These are phyloP conservation scores for Nigrospora oryzae DNA, from an alignment of 2,329 filamentous ascomycete genomes.

Conservation along the genomic window DNA sequence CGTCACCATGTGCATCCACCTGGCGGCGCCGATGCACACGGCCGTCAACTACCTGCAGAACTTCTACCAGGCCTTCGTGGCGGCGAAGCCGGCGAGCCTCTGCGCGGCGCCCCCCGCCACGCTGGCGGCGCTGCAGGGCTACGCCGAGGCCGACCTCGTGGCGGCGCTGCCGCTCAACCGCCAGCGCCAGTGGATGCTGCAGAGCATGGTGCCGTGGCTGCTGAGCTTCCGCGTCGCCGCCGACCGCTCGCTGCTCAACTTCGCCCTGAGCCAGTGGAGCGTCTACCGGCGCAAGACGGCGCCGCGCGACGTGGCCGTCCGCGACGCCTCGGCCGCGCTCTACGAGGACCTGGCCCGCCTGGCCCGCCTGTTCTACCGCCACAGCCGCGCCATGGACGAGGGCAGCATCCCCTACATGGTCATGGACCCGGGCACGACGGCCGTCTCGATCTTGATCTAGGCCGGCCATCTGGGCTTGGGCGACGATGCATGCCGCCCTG, in stretches of 20 bases:
- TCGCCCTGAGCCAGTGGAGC: conserved; percentile 27
- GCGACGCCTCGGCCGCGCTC: conserved; percentile 16
- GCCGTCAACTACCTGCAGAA: conserved; percentile 43
- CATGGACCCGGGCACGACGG: conserved; percentile 25
- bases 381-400: conserved; percentile 21
- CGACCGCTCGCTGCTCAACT: conserved; percentile 29
- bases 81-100: conserved; percentile 31
- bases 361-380: conserved; percentile 19
- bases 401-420: conserved; percentile 27
- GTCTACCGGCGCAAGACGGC: conserved; percentile 15
- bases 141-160: conserved; percentile 23
- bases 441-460: conserved; percentile 23
- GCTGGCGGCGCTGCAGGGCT: conserved; percentile 19
- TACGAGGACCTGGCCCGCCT: conserved; percentile 18
- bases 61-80: conserved; percentile 39
- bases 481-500: too few species aligned
- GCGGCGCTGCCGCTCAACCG: conserved; percentile 31
- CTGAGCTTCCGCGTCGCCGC: conserved; percentile 32
- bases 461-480: too few species aligned
- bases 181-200: conserved; percentile 33
- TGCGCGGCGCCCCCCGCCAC: conserved; percentile 22
- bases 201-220: conserved; percentile 34
- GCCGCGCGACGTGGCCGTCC: conserved; percentile 10
- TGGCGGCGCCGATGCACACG: conserved; percentile 39
- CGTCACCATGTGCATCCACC: conserved; percentile 43